Percentiles rank a stretch among this genome's conserved stretches.
Evolutionary conservation across 148 eudicot species (phyloP).

Genomic region (Chenopodium suecicum): DNA sequence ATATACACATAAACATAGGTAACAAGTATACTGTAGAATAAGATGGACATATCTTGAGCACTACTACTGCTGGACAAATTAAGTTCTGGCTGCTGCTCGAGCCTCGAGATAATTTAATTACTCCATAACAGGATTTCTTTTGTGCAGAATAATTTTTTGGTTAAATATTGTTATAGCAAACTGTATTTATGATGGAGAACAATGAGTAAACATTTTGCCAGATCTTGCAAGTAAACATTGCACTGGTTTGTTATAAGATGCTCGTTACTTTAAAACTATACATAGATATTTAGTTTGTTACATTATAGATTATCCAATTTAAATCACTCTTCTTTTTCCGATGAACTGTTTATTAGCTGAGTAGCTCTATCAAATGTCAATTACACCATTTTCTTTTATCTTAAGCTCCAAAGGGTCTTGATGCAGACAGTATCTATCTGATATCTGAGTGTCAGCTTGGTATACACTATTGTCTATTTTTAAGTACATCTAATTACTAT

Average conservation of each 20-base stretch:
- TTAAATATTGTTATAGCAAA: background rate
- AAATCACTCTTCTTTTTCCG: background rate
- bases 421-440: too few relatives aligned
- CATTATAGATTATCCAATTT: background rate
- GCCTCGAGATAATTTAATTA: background rate
- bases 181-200: background rate
- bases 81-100: background rate
- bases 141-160: background rate
- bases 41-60: background rate
- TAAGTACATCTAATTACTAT: too few relatives aligned
- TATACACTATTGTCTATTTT: too few relatives aligned
- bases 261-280: background rate
- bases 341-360: background rate
- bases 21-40: background rate
- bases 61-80: background rate
- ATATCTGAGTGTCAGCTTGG: too few relatives aligned
- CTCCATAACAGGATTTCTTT: background rate
- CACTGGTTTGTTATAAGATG: conserved; percentile 1
- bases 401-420: too few relatives aligned
- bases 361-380: background rate
- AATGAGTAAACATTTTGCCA: background rate
- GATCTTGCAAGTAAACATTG: background rate
- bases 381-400: background rate
- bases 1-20: background rate
- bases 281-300: too few relatives aligned